Evolutionary conservation across 2,329 filamentous ascomycete species (phyloP), one percentile per base, ranked within the genome.

Genomic region (Beauveria sp.): DNA sequence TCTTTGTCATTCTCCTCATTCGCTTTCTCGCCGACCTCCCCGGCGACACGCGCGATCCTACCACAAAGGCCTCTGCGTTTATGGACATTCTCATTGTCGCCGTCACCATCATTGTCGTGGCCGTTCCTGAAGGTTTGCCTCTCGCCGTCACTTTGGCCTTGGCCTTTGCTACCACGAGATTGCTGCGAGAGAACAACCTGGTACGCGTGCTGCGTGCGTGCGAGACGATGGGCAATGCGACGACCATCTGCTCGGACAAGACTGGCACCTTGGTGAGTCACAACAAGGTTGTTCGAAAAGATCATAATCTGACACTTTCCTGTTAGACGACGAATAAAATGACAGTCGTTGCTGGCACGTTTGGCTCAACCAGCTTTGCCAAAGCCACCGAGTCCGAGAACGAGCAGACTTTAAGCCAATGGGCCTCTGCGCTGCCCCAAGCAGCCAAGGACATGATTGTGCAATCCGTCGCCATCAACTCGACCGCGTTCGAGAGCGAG

Each of bases 1-100:
- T 93, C 22, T 93, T 95, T 70, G 75, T 91, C 58, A 87, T 91
- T 26, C 78, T 93, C 14, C 85, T 93, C 68, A 90, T 93, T 77
- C 87, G 90, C 68, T 93, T 92, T 70, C 77, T 90, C 26, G 86
- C 82, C 40, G 73, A 80, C 18, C 79, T 93, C 8, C 81, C 81
- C 5, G 68, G 75, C 42, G 85, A 83, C 67, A 49, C 66, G 24
- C 70, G 66, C 0, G 73, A 76, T 0, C 75, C 85, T 1, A 77
- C 83, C 0, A 74, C 81, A 56, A 91, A 91, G 73, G 75, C 70
- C 0, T 75, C 75, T 43, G 72, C 81, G 18, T 88, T 88, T 67
- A 77, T 88, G 68, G 77, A 84, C 26, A 85, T 88, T 57, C 79
- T 88, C 57, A 87, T 88, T 61, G 82, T 86, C 42, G 82, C 85